These are phyloP conservation scores for Cladorrhinum samala DNA, from an alignment of 495 filamentous ascomycete species.

Conservation along the genomic window DNA sequence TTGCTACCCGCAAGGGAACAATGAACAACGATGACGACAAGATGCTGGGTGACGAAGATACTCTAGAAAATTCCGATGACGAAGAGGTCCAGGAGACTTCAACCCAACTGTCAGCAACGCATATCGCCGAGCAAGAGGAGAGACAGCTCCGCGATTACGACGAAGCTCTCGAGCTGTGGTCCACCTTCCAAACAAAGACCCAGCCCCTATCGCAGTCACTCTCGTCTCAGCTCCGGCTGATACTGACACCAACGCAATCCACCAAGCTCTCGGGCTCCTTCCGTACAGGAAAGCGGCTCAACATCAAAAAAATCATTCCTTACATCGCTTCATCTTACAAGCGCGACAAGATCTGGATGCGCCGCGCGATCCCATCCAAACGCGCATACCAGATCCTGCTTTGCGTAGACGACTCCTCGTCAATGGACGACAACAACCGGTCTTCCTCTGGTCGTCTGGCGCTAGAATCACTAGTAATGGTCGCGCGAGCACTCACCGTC, in stretches of 20 bases:
- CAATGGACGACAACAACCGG: slow-evolving; percentile 62
- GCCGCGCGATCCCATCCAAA: slow-evolving; percentile 81
- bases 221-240: slow-evolving; percentile 89
- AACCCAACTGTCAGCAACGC: slow-evolving; percentile 63
- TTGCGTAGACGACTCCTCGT: slow-evolving; percentile 90
- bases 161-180: slow-evolving; percentile 78
- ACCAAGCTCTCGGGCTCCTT: slow-evolving; percentile 96
- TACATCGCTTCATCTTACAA: slow-evolving; percentile 97
- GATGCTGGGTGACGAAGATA: slow-evolving; percentile 22
- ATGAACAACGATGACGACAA: slow-evolving; percentile 33
- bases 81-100: slow-evolving; percentile 68
- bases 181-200: slow-evolving; percentile 72
- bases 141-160: slow-evolving; percentile 33
- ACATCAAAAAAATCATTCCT: slow-evolving; percentile 97
- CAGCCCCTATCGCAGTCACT: slow-evolving; percentile 79
- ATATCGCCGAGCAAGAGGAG: slow-evolving; percentile 50
- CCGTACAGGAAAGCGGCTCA: slow-evolving; percentile 95
- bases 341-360: slow-evolving; percentile 99
- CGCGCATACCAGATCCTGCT: slow-evolving; percentile 95
- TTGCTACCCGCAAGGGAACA: slow-evolving; percentile 44
- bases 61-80: slow-evolving; percentile 31
- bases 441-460: slow-evolving; percentile 64
- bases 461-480: slow-evolving; percentile 85
- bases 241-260: slow-evolving; percentile 87
- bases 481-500: slow-evolving; percentile 77